Percentiles rank a stretch among this genome's conserved stretches.
These are phyloP conservation scores for Leersia perrieri DNA, from an alignment of 176 grass and related monocot species.

Conservation along the genomic window DNA sequence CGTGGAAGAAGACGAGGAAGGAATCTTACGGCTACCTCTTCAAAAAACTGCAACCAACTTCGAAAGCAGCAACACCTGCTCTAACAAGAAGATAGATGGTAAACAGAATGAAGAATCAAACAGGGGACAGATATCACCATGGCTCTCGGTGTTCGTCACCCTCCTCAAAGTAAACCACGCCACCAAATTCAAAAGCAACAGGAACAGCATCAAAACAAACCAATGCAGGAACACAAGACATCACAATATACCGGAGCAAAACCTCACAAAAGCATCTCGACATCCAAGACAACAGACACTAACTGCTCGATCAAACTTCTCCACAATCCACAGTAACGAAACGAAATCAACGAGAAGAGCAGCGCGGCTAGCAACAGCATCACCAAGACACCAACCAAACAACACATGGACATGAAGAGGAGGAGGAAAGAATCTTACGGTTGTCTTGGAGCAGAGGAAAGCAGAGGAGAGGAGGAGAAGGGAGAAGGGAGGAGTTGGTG, in stretches of 20 bases:
- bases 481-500: background rate
- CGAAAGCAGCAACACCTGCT: background rate
- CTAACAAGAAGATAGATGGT: background rate
- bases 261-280: no score
- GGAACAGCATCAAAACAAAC: no score
- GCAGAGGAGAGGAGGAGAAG: background rate
- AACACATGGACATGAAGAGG: background rate
- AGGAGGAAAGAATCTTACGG: background rate
- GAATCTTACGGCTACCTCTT: background rate
- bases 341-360: no score
- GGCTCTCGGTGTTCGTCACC: background rate
- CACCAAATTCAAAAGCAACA: no score
- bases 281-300: no score
- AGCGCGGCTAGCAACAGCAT: background rate
- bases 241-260: no score
- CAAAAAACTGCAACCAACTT: no score
- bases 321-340: no score
- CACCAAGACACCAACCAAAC: background rate
- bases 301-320: no score
- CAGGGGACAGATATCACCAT: background rate
- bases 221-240: no score
- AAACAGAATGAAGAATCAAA: background rate
- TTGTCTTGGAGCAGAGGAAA: background rate
- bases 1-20: background rate
- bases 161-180: background rate